Evolutionary conservation across 2,329 filamentous ascomycete species (phyloP).

Genomic region (Westerdykella aurantiaca): DNA sequence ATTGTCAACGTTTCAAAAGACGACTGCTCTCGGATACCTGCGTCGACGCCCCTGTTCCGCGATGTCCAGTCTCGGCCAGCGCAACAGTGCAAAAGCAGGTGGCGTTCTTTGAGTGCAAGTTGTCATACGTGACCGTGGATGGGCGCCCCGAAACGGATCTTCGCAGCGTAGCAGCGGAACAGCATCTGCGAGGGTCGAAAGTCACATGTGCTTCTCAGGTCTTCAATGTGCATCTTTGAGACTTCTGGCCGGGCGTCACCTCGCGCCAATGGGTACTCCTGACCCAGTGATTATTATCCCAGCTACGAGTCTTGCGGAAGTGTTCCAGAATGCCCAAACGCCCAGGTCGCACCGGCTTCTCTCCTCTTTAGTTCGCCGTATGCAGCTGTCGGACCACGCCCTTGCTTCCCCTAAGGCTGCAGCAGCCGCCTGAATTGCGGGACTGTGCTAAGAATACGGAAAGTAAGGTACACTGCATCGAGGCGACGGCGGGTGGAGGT

Average conservation of each 20-base stretch:
- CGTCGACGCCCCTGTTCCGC: conserved; percentile 22
- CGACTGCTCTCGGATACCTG: conserved; percentile 19
- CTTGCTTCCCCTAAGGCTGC: conserved; percentile 13
- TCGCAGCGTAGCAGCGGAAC: conserved; percentile 14
- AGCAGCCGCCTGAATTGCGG: neutral
- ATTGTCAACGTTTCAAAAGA: conserved; percentile 21
- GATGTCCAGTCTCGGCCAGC: conserved; percentile 20
- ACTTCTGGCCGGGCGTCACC: no score
- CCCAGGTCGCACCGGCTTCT: conserved; percentile 4
- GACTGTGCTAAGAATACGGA: no score
- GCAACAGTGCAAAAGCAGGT: conserved; percentile 22
- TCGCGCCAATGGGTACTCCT: no score
- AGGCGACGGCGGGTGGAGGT: conserved; percentile 13
- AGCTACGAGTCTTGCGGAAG: conserved; percentile 5
- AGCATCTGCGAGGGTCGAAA: conserved; percentile 5
- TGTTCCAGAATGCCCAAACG: no score
- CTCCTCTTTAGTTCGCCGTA: conserved; percentile 5
- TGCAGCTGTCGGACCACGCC: conserved; percentile 12
- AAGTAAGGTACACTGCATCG: conserved; percentile 3
- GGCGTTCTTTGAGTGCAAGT: no score
- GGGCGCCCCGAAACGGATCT: conserved; percentile 13
- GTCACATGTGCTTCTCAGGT: conserved; percentile 11
- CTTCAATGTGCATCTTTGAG: conserved; percentile 3
- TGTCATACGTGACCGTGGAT: conserved; percentile 17
- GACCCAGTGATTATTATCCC: no score